Evolutionary conservation across 177 flowering plant species (phyloP), one percentile per base, ranked within the genome.

Genomic region (Vitis hybrid): DNA sequence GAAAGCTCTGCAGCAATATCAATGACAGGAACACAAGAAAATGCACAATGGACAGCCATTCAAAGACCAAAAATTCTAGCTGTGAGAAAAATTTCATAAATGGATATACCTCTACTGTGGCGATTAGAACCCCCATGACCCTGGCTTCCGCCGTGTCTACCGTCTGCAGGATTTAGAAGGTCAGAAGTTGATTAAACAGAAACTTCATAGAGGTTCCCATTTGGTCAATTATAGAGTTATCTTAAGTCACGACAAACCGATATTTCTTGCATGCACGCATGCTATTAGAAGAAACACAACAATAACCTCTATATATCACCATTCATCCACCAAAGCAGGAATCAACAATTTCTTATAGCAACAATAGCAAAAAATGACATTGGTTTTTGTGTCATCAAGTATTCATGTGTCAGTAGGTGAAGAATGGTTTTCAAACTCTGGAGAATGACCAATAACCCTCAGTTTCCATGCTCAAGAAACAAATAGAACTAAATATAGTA

Each of bases 111-210:
- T 86, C 97, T 86, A 62, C 88, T 81, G 54, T 88, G 86, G 56
- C 95, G 80, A 68, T 87, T 64, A 70, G 88, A 84, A 49, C 87
- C 87, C 55, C 94, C 97, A 77, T 84, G 89, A 24, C 88, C 85
- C 32, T 90, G 85, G 62, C 84, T 74, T 78, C 97, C 93, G 64
- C 89, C 91, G 40, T 84, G 94, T 75, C 93, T 86, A 64, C 90
- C 92, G 86, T 89, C 99, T 95, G 80, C 77, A 82, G 49, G 19
- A 69, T 11, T 13, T 49, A 30, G 67, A 70, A 65, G 2, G 61
- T 67, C 57, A 76, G 52, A 69, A 52, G 50, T 24, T 30, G 10
- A 57, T 50, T 30, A 50, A 58, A 24, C 10, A 60, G 21, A 59
- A 60, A 9, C 54, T 3, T 11, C 27, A 48, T 15, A 48, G 7